Base-by-base conservation (phyloP, 1,284 basidiomycete genomes). In the Ceratobasidium sp. region DNA sequence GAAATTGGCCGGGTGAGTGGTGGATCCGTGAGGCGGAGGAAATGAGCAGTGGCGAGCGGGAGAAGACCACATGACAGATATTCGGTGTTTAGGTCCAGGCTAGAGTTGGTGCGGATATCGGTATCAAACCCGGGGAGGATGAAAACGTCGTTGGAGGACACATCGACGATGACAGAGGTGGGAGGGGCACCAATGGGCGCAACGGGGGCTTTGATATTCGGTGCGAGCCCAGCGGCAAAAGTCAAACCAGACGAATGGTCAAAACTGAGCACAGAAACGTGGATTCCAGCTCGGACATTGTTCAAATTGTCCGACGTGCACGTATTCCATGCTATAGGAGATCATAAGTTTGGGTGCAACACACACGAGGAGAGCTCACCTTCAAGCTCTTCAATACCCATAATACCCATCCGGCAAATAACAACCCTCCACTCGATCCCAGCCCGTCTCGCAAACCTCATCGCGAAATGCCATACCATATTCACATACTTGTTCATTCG, bases 361-460 rank as follows among this genome's bases (percentile, higher is more conserved):
- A 38, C 38, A 46, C 3, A 46, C 50, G 16, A 18, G 44, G 38
- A 55, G 48, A 14, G 69, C 90, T 81, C 81, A 94, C 94, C 91
- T 81, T 90, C 86, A n/a, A 93, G 83, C 81, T 96, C 94, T 6
- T 82, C 81, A 57, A 86, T 83, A 0, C 83, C 82, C 85, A 95
- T 89, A 16, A 84, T 78, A 0, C 93, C 94, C 5, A 92, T 82
- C 81, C 90, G 92, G 20, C 91, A 86, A 78, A 96, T 85, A 3
- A 93, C 90, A 23, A 96, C 84, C 74, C 92, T 87, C 94, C 94
- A 96, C 82, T 95, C 93, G 18, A 94, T 85, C 82, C 90, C 90
- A 12, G 91, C 91, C 76, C 86, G 88, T 80, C 87, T 88, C 12
- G 90, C 88, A 81, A 92, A 89, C 35, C 87, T 86, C 78, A 88